phyloP scores from a whole-genome alignment of 768 basidiomycete species.

The Boletus sp. region DNA sequence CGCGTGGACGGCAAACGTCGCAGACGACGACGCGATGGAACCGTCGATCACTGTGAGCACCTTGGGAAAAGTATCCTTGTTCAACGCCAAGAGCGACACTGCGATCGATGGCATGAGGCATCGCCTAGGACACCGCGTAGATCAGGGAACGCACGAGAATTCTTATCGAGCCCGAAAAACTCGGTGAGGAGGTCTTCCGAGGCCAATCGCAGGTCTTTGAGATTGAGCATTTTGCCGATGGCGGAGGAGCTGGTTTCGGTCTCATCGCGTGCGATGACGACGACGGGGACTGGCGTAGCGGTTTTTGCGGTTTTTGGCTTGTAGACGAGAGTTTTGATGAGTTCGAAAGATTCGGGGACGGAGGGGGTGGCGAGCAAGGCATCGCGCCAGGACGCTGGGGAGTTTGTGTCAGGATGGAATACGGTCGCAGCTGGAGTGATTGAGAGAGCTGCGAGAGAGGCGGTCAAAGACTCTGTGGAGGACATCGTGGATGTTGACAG shows the following conservation, averaged over 20 bases:
- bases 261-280: slow-evolving; percentile 81
- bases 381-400: slow-evolving; percentile 76
- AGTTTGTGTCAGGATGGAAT: slow-evolving; percentile 60
- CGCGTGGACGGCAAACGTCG: slow-evolving; percentile 74
- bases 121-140: neutral
- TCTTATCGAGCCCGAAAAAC: slow-evolving; percentile 82
- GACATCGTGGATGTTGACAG: slow-evolving; percentile 32
- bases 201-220: slow-evolving; percentile 88
- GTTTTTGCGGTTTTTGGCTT: slow-evolving; percentile 96
- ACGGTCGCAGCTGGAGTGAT: slow-evolving; percentile 54
- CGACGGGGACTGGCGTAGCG: slow-evolving; percentile 77
- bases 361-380: slow-evolving; percentile 54
- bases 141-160: slow-evolving; percentile 64
- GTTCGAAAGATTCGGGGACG: slow-evolving; percentile 60
- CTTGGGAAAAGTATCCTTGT: slow-evolving; percentile 60
- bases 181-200: slow-evolving; percentile 83
- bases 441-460: slow-evolving; percentile 49
- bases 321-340: slow-evolving; percentile 89
- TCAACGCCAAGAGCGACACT: slow-evolving; percentile 85
- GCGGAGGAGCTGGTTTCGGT: slow-evolving; percentile 80
- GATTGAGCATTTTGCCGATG: slow-evolving; percentile 73
- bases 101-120: slow-evolving; percentile 10
- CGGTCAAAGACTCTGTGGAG: slow-evolving; percentile 25
- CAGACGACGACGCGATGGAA: slow-evolving; percentile 63
- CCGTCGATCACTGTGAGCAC: slow-evolving; percentile 76